These are phyloP conservation scores for Tolypocladium cylindrosporum DNA, from an alignment of 2,329 filamentous ascomycete genomes.

Conservation along the genomic window DNA sequence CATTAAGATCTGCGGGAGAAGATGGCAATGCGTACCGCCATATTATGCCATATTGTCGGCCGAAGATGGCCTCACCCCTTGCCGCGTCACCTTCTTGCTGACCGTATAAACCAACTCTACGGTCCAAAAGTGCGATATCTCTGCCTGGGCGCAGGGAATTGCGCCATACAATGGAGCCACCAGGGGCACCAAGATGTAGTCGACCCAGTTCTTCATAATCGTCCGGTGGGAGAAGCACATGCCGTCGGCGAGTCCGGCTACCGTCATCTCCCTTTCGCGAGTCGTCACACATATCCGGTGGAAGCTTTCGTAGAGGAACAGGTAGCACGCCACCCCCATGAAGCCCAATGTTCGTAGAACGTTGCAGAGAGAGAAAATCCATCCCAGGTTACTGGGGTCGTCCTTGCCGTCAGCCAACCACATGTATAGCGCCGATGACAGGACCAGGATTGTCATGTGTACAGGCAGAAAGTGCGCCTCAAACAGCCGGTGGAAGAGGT, in stretches of 20 bases:
- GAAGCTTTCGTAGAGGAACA: slow-evolving; percentile 59
- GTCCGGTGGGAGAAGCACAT: slow-evolving; percentile 55
- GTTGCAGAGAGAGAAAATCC: slow-evolving; percentile 52
- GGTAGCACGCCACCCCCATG: slow-evolving; percentile 50
- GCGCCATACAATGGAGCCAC: slow-evolving; percentile 60
- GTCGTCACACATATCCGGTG: slow-evolving; percentile 50
- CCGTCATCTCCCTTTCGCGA: slow-evolving; percentile 56
- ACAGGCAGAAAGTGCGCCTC: slow-evolving; percentile 64
- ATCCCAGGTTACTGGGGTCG: slow-evolving; percentile 43
- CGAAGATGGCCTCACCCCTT: slow-evolving; percentile 34
- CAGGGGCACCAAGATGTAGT: slow-evolving; percentile 56
- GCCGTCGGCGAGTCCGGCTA: slow-evolving; percentile 51
- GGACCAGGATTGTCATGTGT: slow-evolving; percentile 54
- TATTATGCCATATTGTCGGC: slow-evolving; percentile 30
- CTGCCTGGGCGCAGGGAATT: slow-evolving; percentile 57
- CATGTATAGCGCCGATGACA: slow-evolving; percentile 52
- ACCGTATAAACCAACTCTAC: slow-evolving; percentile 60
- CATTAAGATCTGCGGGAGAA: not conserved
- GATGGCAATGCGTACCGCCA: slow-evolving; percentile 2
- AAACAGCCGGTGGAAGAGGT: slow-evolving; percentile 57
- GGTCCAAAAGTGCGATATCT: slow-evolving; percentile 61
- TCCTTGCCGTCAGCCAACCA: slow-evolving; percentile 39
- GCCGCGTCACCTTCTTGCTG: slow-evolving; percentile 55
- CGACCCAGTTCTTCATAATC: slow-evolving; percentile 45
- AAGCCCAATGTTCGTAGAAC: slow-evolving; percentile 51